Conservation (phyloP, 2,329 filamentous ascomycete species). For the Cladosporium sp. region DNA sequence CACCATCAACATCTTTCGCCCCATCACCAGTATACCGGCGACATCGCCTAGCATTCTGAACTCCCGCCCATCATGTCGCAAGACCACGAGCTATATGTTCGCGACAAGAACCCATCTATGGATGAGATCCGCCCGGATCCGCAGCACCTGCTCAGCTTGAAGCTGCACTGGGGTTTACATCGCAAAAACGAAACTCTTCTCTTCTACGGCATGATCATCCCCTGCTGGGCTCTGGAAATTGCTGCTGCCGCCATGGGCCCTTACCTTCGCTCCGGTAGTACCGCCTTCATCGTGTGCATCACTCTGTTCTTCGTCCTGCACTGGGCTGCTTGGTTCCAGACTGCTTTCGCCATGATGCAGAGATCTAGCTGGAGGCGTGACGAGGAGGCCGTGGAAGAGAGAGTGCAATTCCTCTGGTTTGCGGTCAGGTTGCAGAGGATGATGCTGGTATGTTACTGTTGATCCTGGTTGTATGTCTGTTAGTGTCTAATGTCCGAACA, state of each 20-base stretch:
- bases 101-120: constrained; percentile 19
- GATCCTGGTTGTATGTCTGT: neutral
- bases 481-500: constrained; percentile 22
- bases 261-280: constrained; percentile 26
- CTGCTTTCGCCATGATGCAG: constrained; percentile 37
- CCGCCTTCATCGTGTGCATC: constrained; percentile 32
- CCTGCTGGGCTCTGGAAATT: constrained; percentile 34
- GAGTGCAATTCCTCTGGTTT: constrained; percentile 37
- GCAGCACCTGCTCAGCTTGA: constrained; percentile 22
- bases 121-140: constrained; percentile 22
- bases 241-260: constrained; percentile 32
- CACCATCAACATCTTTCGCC: neutral
- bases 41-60: neutral
- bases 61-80: constrained; percentile 10
- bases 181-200: constrained; percentile 30
- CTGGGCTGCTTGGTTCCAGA: constrained; percentile 40
- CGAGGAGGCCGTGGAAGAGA: constrained; percentile 36
- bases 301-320: constrained; percentile 33
- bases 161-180: constrained; percentile 36
- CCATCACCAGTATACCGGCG: neutral
- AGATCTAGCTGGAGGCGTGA: constrained; percentile 39
- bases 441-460: constrained; percentile 33
- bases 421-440: constrained; percentile 36
- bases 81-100: constrained; percentile 14
- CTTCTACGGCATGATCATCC: constrained; percentile 36